These are phyloP conservation scores for Hypoxylon rubiginosum DNA, from an alignment of 2,329 filamentous ascomycete genomes.

Conservation along the genomic window DNA sequence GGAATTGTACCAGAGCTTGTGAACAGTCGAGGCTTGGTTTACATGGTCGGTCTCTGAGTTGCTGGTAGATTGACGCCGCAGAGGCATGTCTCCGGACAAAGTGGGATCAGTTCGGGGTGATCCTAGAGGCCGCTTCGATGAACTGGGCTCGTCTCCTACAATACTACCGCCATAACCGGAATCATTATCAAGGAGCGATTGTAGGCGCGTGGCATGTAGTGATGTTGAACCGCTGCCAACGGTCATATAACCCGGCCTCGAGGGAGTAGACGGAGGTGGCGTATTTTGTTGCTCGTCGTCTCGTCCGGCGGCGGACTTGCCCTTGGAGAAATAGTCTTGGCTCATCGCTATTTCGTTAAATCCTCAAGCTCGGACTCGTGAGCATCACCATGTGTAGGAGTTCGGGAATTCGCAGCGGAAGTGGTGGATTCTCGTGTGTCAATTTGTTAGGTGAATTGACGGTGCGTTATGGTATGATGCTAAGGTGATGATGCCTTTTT, in stretches of 20 bases:
- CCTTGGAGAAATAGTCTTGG: conserved; percentile 70
- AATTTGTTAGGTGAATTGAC: conserved; percentile 1
- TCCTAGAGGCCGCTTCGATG: conserved; percentile 50
- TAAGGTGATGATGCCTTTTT: conserved; percentile 33
- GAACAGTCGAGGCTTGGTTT: conserved; percentile 83
- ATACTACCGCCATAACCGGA: conserved; percentile 92
- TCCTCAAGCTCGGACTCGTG: conserved; percentile 41
- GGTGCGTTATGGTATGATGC: conserved; percentile 5
- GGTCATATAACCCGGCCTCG: conserved; percentile 81
- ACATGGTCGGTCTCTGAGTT: conserved; percentile 73
- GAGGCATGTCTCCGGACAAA: conserved; percentile 61
- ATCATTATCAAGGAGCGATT: conserved; percentile 85
- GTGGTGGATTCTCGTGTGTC: conserved; percentile 7
- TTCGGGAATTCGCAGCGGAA: background rate
- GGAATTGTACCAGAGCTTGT: conserved; percentile 95
- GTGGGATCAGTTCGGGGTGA: conserved; percentile 60
- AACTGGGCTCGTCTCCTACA: conserved; percentile 70
- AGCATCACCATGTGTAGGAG: conserved; percentile 19
- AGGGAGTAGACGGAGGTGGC: conserved; percentile 48
- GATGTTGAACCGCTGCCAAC: conserved; percentile 87
- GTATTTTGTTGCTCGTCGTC: conserved; percentile 43
- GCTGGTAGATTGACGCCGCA: conserved; percentile 57
- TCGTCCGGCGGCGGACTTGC: conserved; percentile 59
- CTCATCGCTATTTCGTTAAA: conserved; percentile 65
- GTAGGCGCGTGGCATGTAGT: conserved; percentile 83